Percentiles rank a stretch among this genome's conserved stretches.
Conservation (phyloP, 2,329 filamentous ascomycete species). For the Trichoderma sp. region DNA sequence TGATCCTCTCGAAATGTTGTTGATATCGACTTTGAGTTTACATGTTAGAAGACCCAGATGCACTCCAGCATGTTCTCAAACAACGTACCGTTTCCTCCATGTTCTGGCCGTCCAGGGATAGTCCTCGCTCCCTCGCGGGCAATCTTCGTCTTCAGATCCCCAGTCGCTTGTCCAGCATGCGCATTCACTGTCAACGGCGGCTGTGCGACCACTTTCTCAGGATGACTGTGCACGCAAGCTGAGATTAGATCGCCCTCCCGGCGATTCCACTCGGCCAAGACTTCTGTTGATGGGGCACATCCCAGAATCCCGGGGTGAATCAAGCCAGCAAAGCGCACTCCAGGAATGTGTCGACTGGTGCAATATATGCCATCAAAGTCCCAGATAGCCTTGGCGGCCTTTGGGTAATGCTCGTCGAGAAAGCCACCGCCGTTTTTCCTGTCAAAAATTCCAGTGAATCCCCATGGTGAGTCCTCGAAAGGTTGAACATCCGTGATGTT, state of each 20-base stretch:
- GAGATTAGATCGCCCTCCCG: constrained; percentile 80
- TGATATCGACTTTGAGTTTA: constrained; percentile 69
- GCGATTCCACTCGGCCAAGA: constrained; percentile 80
- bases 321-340: constrained; percentile 82
- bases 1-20: constrained; percentile 75
- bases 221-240: constrained; percentile 56
- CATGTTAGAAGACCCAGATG: background rate
- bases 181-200: constrained; percentile 72
- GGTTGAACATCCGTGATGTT: constrained; percentile 95
- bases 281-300: constrained; percentile 77
- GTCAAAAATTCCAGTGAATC: constrained; percentile 82
- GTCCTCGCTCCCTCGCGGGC: constrained; percentile 80
- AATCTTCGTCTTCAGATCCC: constrained; percentile 63
- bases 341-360: constrained; percentile 81
- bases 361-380: constrained; percentile 66
- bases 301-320: constrained; percentile 93
- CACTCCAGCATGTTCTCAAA: background rate
- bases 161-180: constrained; percentile 68
- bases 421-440: constrained; percentile 85
- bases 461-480: constrained; percentile 82
- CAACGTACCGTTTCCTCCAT: constrained; percentile 69
- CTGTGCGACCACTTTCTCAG: constrained; percentile 69
- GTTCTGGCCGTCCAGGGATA: constrained; percentile 80
- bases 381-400: constrained; percentile 67
- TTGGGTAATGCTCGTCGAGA: constrained; percentile 81